These are phyloP conservation scores for Xanthoconium separans DNA, from an alignment of 1,284 basidiomycete species.

Conservation along the genomic window DNA sequence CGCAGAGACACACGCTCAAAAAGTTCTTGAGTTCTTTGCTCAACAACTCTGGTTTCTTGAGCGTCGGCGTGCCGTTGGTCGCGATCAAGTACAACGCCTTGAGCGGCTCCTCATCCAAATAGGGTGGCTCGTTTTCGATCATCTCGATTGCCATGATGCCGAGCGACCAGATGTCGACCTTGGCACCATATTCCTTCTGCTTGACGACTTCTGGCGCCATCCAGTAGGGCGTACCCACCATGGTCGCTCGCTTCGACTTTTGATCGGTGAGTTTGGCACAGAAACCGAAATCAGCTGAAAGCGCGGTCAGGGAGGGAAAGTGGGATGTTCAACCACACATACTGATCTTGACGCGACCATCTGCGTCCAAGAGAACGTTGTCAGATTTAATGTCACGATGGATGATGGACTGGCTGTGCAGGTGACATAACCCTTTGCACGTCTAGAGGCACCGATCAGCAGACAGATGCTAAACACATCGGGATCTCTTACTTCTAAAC, in stretches of 20 bases:
- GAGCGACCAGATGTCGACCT: constrained; percentile 98
- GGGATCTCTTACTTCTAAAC: constrained; percentile 70
- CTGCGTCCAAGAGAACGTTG: constrained; percentile 91
- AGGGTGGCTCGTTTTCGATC: constrained; percentile 99
- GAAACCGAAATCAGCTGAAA: constrained; percentile 93
- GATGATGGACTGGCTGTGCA: constrained; percentile 94
- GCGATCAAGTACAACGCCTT: constrained; percentile 98
- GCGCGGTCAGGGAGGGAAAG: constrained; percentile 3
- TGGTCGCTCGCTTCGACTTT: constrained; percentile 97
- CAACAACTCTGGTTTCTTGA: constrained; percentile 94
- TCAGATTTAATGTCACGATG: constrained; percentile 99
- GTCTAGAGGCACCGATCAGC: constrained; percentile 55
- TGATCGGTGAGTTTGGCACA: constrained; percentile 97
- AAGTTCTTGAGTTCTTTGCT: constrained; percentile 94
- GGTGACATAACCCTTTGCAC: constrained; percentile 90
- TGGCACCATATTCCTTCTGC: constrained; percentile 98
- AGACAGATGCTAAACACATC: background rate
- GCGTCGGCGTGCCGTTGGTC: constrained; percentile 95
- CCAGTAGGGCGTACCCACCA: constrained; percentile 99
- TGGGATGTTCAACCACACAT: constrained; percentile 34
- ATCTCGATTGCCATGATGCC: constrained; percentile 99
- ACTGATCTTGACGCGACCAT: constrained; percentile 97
- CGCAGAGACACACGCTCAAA: constrained; percentile 94
- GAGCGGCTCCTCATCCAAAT: constrained; percentile 95
- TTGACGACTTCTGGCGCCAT: constrained; percentile 99